Conservation (phyloP, 345 rosid species). For the Anastatica hierochuntica region DNA sequence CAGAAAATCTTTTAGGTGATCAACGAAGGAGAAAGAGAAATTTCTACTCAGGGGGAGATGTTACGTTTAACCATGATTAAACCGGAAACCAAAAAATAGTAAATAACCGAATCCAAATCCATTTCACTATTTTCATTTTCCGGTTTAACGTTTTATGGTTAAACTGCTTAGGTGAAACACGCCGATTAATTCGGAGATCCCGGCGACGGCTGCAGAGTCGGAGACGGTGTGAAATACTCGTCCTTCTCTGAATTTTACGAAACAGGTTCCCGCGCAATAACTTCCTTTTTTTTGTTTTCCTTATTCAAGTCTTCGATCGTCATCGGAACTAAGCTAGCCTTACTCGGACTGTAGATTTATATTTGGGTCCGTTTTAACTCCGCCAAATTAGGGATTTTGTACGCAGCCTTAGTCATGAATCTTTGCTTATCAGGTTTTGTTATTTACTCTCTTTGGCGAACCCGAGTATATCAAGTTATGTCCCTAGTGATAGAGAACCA, state of each 20-base stretch:
- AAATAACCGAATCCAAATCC: too few species aligned
- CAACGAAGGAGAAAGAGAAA: too few species aligned
- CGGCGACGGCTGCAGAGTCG: constrained; percentile 30
- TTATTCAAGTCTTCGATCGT: not conserved
- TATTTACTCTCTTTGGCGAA: not conserved
- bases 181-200: not conserved
- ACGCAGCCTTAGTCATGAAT: constrained; percentile 39
- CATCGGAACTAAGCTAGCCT: not conserved
- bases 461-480: constrained; percentile 22
- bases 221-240: too few species aligned
- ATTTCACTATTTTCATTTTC: too few species aligned
- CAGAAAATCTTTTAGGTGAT: too few species aligned
- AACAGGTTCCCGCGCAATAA: constrained; percentile 38
- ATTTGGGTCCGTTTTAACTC: constrained; percentile 82
- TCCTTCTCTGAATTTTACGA: constrained; percentile 61
- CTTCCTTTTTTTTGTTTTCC: not conserved
- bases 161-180: constrained; percentile 16
- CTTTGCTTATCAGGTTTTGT: not conserved
- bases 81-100: too few species aligned
- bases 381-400: constrained; percentile 53
- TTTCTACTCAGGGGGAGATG: too few species aligned
- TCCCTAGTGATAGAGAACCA: constrained; percentile 3
- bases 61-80: too few species aligned
- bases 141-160: too few species aligned
- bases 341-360: constrained; percentile 35